A percentile compares a stretch with the other conserved stretches of the same genome.
phyloP scores from a whole-genome alignment of 306 rosid species.

The Acmispon strigosus region DNA sequence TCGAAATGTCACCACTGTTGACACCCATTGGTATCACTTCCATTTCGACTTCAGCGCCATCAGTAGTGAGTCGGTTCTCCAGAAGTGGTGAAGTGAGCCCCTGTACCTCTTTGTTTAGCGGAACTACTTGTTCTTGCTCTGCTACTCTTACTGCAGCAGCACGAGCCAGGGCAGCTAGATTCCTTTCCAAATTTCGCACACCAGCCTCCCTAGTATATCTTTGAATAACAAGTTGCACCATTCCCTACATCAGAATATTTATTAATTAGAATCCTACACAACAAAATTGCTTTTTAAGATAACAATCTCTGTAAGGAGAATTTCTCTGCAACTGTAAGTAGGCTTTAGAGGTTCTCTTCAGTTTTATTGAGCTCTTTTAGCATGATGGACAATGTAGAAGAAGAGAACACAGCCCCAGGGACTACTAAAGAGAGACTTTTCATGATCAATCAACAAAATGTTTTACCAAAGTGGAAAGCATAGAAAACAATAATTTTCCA shows the following conservation, averaged over 20 bases:
- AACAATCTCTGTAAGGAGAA: neutral
- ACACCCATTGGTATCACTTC: conserved; percentile 90
- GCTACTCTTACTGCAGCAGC: conserved; percentile 94
- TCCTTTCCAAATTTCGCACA: conserved; percentile 85
- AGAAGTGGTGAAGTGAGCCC: conserved; percentile 67
- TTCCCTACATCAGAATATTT: conserved; percentile 47
- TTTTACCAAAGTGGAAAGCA: neutral
- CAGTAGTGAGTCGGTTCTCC: conserved; percentile 81
- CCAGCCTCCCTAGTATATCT: conserved; percentile 99
- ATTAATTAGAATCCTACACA: conserved; percentile 13
- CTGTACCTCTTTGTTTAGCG: conserved; percentile 65
- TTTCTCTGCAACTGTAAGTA: neutral
- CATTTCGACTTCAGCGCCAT: conserved; percentile 92
- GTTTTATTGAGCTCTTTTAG: neutral
- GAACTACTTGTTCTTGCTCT: conserved; percentile 72
- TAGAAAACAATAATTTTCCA: neutral
- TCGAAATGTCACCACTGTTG: conserved; percentile 66
- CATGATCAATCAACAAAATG: conserved; percentile 5
- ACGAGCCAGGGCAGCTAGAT: conserved; percentile 90
- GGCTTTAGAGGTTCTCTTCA: neutral
- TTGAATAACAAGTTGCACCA: conserved; percentile 80
- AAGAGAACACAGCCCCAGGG: neutral
- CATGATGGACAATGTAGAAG: neutral
- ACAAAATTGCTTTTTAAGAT: conserved; percentile 9
- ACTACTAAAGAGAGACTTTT: conserved; percentile 7